A percentile compares a stretch with the other conserved stretches of the same genome.
These are phyloP conservation scores for Papilionanthe hybrid DNA, from an alignment of 116 monocot species.

Conservation along the genomic window DNA sequence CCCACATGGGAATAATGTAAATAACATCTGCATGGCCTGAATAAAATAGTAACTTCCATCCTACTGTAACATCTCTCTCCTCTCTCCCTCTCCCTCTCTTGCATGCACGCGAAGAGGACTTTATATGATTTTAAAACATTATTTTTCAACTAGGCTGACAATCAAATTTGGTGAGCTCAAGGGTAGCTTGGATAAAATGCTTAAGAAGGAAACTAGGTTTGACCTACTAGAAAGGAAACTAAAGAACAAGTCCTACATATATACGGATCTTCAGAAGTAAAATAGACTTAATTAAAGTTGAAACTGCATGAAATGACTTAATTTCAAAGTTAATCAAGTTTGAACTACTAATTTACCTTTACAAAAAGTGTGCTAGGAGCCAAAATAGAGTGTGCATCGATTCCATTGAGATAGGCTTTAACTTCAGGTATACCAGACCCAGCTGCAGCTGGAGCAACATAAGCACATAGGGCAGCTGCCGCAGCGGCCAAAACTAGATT, in stretches of 20 bases:
- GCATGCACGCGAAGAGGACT: background rate
- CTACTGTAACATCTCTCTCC: background rate
- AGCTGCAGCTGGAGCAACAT: constrained; percentile 76
- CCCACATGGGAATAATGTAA: background rate
- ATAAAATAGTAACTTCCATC: background rate
- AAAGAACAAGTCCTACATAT: background rate
- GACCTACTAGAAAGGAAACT: background rate
- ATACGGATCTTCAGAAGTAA: background rate
- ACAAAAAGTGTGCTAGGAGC: constrained; percentile 88
- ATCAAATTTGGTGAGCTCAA: background rate
- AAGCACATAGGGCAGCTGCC: constrained; percentile 78
- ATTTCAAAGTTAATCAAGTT: background rate
- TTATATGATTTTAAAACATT: background rate
- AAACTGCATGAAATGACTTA: background rate
- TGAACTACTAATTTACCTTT: constrained; percentile 40
- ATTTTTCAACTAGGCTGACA: background rate
- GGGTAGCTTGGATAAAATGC: background rate
- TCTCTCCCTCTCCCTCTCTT: no score
- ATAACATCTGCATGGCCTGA: background rate
- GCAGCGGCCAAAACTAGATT: constrained; percentile 61
- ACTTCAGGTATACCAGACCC: constrained; percentile 95
- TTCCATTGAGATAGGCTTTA: constrained; percentile 90
- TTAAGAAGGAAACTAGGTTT: background rate
- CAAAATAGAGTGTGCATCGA: constrained; percentile 82
- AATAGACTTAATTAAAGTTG: background rate